Evolutionary conservation across 108 stramenopile genomes (phyloP), one percentile per base, ranked within the genome.

Genomic region (Licmophora abbreviata): DNA sequence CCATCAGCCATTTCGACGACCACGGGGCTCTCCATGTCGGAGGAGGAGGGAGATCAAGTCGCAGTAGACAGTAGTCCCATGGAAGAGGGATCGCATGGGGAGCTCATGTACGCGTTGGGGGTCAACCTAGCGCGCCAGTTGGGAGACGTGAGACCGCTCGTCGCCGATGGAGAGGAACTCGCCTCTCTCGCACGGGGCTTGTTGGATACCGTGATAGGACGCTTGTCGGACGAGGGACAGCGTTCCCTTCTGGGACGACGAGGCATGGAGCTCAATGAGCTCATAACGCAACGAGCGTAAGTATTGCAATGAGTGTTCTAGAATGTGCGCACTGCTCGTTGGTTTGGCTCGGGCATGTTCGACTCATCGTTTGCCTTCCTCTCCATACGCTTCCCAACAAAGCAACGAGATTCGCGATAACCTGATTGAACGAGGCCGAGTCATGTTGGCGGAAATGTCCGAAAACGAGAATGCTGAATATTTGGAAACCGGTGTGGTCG

Each of bases 81-180:
- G 38, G 81, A 89, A 52, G 44, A 63, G 37, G 88, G 79, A 26
- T 66, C 76, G 1, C 88, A 90, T 49, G 76, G 78, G 18, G 83
- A 90, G 45, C 65, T 90, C 29, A 81, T 90, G 83, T 90, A 90
- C 42, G 64, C 79, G 2, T 58, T 90, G 22, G 88, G 88, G 0
- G 77, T 90, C 46, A 90, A 90, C 43, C 64, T 90, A 24, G 74
- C 71, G 12, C 22, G 65, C 44, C 50, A 59, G 29, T 26, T 59
- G 23, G 83, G 88, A 15, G 88, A 90, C 66, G 49, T 90, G 32
- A 66, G 78, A 31, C 83, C 88, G 3, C 58, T 90, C 35, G 81
- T 90, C 1, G 79, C 81, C 54, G 71, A 66, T 49, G 58, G 77
- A 3, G 79, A 83, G 20, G 88, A 90, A 61, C 49, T 90, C 58